These are phyloP conservation scores for Lomentospora prolificans DNA, from an alignment of 2,329 filamentous ascomycete species.

Conservation along the genomic window DNA sequence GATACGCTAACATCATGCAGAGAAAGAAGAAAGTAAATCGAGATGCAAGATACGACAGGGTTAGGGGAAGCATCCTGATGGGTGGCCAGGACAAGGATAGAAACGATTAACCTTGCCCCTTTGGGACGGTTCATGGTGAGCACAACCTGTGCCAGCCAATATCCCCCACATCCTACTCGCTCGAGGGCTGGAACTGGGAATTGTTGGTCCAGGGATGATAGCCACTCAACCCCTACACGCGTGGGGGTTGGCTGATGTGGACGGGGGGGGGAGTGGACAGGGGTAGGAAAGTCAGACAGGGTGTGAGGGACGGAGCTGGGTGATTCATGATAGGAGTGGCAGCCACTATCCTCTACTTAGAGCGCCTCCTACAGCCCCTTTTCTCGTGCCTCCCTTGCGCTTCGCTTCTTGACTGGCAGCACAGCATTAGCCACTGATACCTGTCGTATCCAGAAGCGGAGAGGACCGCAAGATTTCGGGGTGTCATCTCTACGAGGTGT, in stretches of 20 bases:
- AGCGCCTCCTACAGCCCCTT: neutral
- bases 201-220: neutral
- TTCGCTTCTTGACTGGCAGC: neutral
- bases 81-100: neutral
- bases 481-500: constrained; percentile 1
- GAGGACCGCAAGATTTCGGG: neutral
- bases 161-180: neutral
- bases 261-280: neutral
- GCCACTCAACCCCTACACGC: neutral
- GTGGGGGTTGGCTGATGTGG: neutral
- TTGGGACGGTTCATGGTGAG: neutral
- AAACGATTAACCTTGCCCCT: neutral
- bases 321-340: neutral
- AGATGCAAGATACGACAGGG: neutral
- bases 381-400: neutral
- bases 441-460: neutral
- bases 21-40: neutral
- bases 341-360: neutral
- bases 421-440: neutral
- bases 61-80: neutral
- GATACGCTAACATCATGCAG: neutral
- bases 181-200: neutral
- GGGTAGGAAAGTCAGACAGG: neutral
- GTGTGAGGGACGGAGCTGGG: neutral
- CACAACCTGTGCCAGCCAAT: neutral